These are phyloP conservation scores for Auriscalpium microsporum DNA, from an alignment of 768 basidiomycete genomes.

Conservation along the genomic window DNA sequence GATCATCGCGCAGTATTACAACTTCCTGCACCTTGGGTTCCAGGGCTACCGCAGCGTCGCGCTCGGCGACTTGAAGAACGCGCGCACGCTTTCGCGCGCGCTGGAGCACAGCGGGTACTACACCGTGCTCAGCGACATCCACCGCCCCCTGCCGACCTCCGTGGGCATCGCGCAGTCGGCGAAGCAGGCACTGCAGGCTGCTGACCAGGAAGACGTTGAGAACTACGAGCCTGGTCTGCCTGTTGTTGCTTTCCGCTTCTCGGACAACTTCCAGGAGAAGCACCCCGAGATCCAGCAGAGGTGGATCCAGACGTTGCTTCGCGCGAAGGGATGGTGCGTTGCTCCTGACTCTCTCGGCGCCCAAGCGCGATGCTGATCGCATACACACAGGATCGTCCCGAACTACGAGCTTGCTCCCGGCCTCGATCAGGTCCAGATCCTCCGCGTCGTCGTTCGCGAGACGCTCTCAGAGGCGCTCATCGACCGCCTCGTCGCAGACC, in stretches of 20 bases:
- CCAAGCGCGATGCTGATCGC: too few relatives aligned
- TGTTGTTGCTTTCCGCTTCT: constrained; percentile 48
- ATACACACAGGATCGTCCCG: constrained; percentile 39
- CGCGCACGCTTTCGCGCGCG: constrained; percentile 56
- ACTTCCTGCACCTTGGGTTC: constrained; percentile 53
- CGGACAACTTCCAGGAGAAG: constrained; percentile 40
- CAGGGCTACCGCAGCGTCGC: constrained; percentile 42
- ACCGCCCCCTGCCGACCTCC: constrained; percentile 27
- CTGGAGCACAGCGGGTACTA: constrained; percentile 49
- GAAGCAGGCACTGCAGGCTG: constrained; percentile 23
- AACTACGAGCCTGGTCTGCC: constrained; percentile 51
- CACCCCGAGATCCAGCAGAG: constrained; percentile 50
- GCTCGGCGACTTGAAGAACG: constrained; percentile 46
- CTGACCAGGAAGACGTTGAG: constrained; percentile 49
- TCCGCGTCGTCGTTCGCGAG: constrained; percentile 57
- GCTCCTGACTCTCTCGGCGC: background rate
- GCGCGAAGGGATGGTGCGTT: constrained; percentile 36
- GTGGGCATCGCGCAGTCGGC: constrained; percentile 17
- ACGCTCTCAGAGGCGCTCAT: constrained; percentile 41
- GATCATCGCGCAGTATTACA: constrained; percentile 56
- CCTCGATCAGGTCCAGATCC: constrained; percentile 43
- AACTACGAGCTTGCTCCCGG: constrained; percentile 53
- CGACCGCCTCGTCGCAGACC: constrained; percentile 51
- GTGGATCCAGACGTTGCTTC: constrained; percentile 45
- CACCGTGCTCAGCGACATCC: constrained; percentile 47